Percentiles rank a stretch among this genome's conserved stretches.
These are phyloP conservation scores for Heliamphora pulchella DNA, from an alignment of 179 eudicot species.

Conservation along the genomic window DNA sequence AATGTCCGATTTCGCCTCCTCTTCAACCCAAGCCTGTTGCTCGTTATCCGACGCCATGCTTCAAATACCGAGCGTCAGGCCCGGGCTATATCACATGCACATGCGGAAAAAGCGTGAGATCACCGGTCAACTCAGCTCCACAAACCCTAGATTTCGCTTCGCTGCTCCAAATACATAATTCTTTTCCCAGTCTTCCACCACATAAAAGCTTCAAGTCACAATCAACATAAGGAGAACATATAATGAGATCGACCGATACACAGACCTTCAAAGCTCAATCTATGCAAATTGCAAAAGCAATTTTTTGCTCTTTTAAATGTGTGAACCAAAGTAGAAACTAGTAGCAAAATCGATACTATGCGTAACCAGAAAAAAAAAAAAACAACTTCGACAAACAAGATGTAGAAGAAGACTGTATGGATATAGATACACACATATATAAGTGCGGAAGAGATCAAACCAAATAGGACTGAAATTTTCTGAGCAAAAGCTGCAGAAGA, in stretches of 20 bases:
- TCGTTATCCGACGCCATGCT: slow-evolving; percentile 23
- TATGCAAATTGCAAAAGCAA: not conserved
- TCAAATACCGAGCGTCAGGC: slow-evolving; percentile 34
- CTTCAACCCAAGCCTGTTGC: slow-evolving; percentile 24
- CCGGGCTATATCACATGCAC: slow-evolving; percentile 21
- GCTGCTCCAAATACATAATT: slow-evolving; percentile 7
- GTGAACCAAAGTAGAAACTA: not conserved
- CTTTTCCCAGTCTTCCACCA: not conserved
- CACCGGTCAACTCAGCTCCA: slow-evolving; percentile 10
- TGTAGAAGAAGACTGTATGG: not conserved
- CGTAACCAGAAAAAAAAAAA: not conserved
- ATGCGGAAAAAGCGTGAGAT: slow-evolving; percentile 10
- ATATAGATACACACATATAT: not conserved
- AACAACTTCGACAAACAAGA: slow-evolving; percentile 7
- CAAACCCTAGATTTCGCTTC: slow-evolving; percentile 9
- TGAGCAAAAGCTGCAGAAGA: not conserved
- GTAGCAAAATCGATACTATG: not conserved
- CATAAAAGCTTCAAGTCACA: slow-evolving; percentile 4
- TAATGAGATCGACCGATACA: not conserved
- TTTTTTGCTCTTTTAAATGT: not conserved
- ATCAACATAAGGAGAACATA: not conserved
- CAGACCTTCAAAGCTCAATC: slow-evolving; percentile 8
- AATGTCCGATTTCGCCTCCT: slow-evolving; percentile 21
- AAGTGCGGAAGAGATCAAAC: slow-evolving; percentile 11
- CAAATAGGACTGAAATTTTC: not conserved